Percentiles rank a stretch among this genome's conserved stretches.
Evolutionary conservation across 805 yeast species (phyloP).

Genomic region (Monosporozyma yasuniensis): DNA sequence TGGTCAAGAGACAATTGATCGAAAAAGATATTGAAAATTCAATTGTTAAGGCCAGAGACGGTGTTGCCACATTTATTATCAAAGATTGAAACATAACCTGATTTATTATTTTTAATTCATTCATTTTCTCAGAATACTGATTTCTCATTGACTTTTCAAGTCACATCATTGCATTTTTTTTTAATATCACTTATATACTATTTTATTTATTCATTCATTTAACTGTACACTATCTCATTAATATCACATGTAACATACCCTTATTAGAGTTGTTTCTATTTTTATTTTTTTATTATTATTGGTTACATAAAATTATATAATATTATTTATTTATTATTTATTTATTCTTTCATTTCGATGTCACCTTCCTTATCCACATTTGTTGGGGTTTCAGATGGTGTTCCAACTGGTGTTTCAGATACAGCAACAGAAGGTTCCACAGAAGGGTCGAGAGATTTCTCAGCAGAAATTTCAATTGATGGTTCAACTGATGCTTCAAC

Average conservation of each 20-base stretch:
- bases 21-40: slow-evolving; percentile 40
- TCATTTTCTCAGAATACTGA: too few relatives aligned
- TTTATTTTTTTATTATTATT: neutral
- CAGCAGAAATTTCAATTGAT: neutral
- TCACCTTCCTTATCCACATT: slow-evolving; percentile 13
- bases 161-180: neutral
- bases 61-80: slow-evolving; percentile 48
- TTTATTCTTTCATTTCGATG: slow-evolving; percentile 9
- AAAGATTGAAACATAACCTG: slow-evolving; percentile 20
- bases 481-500: neutral
- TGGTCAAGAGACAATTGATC: slow-evolving; percentile 35
- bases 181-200: neutral
- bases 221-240: neutral
- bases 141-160: too few relatives aligned
- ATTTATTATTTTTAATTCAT: neutral
- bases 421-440: neutral
- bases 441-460: neutral
- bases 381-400: neutral
- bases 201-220: slow-evolving; percentile 4
- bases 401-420: neutral
- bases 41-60: slow-evolving; percentile 46
- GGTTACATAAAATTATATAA: neutral
- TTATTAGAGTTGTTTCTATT: neutral
- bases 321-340: too few relatives aligned
- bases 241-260: neutral